These are phyloP conservation scores for Geosiphon pyriformis DNA, from an alignment of 192 early-diverging fungal genomes.

Conservation along the genomic window DNA sequence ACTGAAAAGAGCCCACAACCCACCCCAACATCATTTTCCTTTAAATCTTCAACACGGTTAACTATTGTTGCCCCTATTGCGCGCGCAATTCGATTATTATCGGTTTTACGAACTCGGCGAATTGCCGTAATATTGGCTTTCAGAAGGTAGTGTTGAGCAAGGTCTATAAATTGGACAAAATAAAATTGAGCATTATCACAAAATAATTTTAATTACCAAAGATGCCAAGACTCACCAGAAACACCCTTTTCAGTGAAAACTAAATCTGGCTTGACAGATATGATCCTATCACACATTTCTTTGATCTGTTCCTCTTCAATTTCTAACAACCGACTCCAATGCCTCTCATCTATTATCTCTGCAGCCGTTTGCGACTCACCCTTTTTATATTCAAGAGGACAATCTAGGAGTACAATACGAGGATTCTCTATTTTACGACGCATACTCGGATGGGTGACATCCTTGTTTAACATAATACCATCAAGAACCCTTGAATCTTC, in stretches of 20 bases:
- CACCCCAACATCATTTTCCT: constrained; percentile 92
- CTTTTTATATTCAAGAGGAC: constrained; percentile 99
- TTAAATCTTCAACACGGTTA: constrained; percentile 94
- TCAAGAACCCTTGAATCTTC: constrained; percentile 93
- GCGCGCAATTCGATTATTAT: constrained; percentile 98
- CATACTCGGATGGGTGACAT: constrained; percentile 98
- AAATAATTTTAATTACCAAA: too few relatives aligned
- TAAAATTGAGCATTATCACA: not conserved
- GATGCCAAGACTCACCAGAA: constrained; percentile 50
- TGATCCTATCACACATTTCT: constrained; percentile 93
- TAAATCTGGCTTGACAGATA: constrained; percentile 92
- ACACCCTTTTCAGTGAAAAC: constrained; percentile 99
- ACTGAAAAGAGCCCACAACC: constrained; percentile 90
- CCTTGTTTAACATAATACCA: constrained; percentile 99
- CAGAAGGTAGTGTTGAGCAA: constrained; percentile 97
- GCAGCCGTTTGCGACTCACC: constrained; percentile 99
- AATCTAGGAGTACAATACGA: constrained; percentile 92
- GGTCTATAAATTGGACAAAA: constrained; percentile 45
- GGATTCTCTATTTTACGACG: constrained; percentile 95
- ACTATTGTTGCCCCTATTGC: constrained; percentile 96
- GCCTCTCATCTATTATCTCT: constrained; percentile 93
- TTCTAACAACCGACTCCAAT: constrained; percentile 94
- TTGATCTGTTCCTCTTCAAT: constrained; percentile 99
- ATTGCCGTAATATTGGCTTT: constrained; percentile 98
- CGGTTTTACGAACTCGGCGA: constrained; percentile 95